Percentiles rank a stretch among this genome's conserved stretches.
These are phyloP conservation scores for Cutaneotrichosporon dermatis DNA, from an alignment of 1,284 basidiomycete species.

Conservation along the genomic window DNA sequence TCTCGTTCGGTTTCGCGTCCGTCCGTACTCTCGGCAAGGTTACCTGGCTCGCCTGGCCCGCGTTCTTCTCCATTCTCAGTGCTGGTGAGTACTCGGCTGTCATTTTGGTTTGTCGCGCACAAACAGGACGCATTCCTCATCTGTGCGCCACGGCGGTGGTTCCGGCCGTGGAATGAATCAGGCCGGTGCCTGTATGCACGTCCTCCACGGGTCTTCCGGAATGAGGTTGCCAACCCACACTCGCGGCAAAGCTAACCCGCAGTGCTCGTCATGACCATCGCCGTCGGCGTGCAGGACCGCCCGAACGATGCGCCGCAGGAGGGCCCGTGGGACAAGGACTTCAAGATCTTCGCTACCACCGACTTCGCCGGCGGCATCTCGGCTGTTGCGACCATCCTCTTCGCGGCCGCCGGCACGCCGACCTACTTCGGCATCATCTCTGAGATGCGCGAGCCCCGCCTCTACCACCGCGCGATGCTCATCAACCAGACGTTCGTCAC, in stretches of 20 bases:
- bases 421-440: conserved; percentile 24
- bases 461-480: conserved; percentile 31
- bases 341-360: conserved; percentile 23
- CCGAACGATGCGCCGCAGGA: conserved; percentile 30
- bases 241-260: background rate
- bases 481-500: conserved; percentile 36
- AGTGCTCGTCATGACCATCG: conserved; percentile 44
- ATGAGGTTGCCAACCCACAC: no score
- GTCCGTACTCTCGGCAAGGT: conserved; percentile 46
- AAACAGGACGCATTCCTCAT: no score
- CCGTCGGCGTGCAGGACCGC: conserved; percentile 44
- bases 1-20: conserved; percentile 31
- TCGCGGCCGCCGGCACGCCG: conserved; percentile 35
- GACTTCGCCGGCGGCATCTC: conserved; percentile 41
- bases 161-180: no score
- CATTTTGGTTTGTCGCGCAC: background rate
- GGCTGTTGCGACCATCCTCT: conserved; percentile 41
- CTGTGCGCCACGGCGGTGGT: no score
- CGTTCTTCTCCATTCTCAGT: conserved; percentile 33
- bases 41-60: conserved; percentile 45
- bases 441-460: conserved; percentile 35
- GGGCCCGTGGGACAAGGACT: conserved; percentile 31
- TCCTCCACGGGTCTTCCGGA: no score
- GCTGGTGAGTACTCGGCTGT: conserved; percentile 14
- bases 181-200: no score